These are phyloP conservation scores for Alopecurus myosuroides DNA, from an alignment of 176 grass and related monocot species.

Conservation along the genomic window DNA sequence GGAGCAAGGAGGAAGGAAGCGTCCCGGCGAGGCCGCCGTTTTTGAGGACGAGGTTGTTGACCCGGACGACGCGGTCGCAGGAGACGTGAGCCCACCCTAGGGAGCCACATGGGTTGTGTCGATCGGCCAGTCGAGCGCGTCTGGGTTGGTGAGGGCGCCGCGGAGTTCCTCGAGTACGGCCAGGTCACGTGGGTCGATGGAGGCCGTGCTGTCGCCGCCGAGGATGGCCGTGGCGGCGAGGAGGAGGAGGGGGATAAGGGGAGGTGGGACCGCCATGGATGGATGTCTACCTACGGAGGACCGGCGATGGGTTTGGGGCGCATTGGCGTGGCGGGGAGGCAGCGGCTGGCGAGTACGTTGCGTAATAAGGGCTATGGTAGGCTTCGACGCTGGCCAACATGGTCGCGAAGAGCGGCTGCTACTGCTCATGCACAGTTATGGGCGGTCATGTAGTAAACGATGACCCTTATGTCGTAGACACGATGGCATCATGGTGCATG, in stretches of 20 bases:
- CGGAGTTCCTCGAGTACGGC: constrained; percentile 51
- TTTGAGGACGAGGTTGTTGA: constrained; percentile 83
- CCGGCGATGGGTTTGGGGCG: neutral
- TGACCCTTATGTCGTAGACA: no score
- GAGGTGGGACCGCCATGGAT: neutral
- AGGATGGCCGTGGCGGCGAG: neutral
- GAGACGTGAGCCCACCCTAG: constrained; percentile 59
- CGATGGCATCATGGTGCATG: no score
- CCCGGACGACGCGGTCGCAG: constrained; percentile 51
- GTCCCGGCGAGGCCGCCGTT: constrained; percentile 25
- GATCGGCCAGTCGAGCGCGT: constrained; percentile 45
- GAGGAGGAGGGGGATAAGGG: neutral
- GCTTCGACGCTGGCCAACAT: no score
- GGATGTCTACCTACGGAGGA: neutral
- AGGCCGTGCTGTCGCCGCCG: neutral
- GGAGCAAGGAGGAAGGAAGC: constrained; percentile 25
- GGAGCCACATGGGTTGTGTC: constrained; percentile 42
- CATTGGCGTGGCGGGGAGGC: constrained; percentile 1
- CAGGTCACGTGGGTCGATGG: constrained; percentile 49
- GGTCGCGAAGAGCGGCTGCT: no score
- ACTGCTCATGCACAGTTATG: no score
- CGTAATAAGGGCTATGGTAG: no score
- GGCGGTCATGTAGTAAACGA: no score
- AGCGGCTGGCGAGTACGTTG: no score
- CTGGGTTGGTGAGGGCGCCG: constrained; percentile 41